Conservation (phyloP, 2,329 filamentous ascomycete genomes). For the Furcasterigmium furcatum region DNA sequence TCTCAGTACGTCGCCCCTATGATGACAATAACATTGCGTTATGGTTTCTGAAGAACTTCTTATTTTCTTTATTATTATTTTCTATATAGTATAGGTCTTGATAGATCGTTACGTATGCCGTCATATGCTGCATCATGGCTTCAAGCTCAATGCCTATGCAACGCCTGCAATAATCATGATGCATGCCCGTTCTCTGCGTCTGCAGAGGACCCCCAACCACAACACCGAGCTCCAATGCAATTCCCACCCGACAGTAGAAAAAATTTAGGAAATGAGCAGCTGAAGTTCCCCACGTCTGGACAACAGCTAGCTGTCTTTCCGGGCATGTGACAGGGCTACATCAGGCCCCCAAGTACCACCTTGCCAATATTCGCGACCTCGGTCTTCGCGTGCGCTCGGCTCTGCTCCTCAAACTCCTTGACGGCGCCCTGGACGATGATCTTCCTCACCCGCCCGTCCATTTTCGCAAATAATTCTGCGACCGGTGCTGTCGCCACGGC, state of each 20-base stretch:
- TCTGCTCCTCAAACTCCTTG: constrained; percentile 89
- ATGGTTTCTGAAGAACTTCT: constrained; percentile 43
- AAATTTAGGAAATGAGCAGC: no score
- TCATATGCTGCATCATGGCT: no score
- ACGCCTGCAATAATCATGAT: no score
- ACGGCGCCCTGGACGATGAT: constrained; percentile 84
- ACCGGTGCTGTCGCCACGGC: constrained; percentile 67
- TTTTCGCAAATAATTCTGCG: constrained; percentile 85
- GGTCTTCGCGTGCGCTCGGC: constrained; percentile 68
- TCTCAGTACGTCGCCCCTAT: constrained; percentile 15
- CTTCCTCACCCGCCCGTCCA: constrained; percentile 81
- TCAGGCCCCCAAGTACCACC: constrained; percentile 82
- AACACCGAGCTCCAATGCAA: no score
- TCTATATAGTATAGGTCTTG: neutral
- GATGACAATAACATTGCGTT: constrained; percentile 35
- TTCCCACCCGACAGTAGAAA: no score
- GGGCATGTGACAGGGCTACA: constrained; percentile 38
- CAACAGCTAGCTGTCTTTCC: no score
- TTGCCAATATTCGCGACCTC: constrained; percentile 86
- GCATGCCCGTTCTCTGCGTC: neutral
- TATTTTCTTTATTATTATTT: constrained; percentile 8
- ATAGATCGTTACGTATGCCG: no score
- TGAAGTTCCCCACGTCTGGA: no score
- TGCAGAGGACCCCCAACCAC: neutral
- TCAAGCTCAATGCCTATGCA: no score